These are phyloP conservation scores for Nakazawaea ishiwadae DNA, from an alignment of 805 yeast species.

Conservation along the genomic window DNA sequence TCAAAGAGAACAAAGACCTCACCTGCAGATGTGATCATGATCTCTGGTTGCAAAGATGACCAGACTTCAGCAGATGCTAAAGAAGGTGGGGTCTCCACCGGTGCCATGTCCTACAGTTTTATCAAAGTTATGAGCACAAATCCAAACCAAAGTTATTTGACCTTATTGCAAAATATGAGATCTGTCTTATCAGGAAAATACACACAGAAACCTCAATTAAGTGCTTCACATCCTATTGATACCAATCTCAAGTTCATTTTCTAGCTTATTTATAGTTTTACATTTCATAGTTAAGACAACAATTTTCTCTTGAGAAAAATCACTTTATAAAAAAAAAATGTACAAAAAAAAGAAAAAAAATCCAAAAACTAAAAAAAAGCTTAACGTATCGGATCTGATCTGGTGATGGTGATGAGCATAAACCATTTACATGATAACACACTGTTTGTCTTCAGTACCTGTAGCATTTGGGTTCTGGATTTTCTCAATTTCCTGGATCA, in stretches of 20 bases:
- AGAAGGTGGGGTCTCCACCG: conserved; percentile 61
- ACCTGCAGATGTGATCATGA: conserved; percentile 63
- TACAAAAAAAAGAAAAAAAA: conserved; percentile 20
- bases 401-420: too few species aligned
- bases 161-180: conserved; percentile 70
- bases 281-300: too few species aligned
- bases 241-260: conserved; percentile 35
- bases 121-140: conserved; percentile 51
- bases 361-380: conserved; percentile 21
- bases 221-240: conserved; percentile 80
- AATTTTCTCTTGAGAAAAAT: too few species aligned
- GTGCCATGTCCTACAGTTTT: conserved; percentile 77
- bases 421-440: conserved; percentile 44
- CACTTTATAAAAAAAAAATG: background rate
- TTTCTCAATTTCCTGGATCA: conserved; percentile 58
- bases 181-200: conserved; percentile 54
- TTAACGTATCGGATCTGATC: too few species aligned
- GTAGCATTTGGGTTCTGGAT: conserved; percentile 49
- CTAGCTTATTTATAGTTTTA: background rate
- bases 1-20: conserved; percentile 47
- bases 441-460: conserved; percentile 38
- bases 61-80: conserved; percentile 70
- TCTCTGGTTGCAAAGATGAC: conserved; percentile 71
- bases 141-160: conserved; percentile 63
- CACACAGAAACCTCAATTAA: conserved; percentile 79